Conservation (phyloP, 2,329 filamentous ascomycete species). For the Pseudopithomyces maydicus region DNA sequence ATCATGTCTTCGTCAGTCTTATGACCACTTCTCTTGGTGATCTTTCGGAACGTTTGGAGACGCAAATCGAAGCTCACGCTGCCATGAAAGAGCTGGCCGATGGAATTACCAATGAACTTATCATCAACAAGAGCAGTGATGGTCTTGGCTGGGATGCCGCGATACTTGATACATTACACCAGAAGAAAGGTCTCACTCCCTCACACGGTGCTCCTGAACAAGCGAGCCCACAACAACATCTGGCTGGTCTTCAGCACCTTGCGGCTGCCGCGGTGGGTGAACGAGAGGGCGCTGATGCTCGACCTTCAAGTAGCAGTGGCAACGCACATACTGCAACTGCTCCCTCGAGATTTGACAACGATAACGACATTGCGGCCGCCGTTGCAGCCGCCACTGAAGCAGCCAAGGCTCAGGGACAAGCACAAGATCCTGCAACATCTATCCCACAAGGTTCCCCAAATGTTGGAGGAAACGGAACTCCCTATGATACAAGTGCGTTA, state of each 20-base stretch:
- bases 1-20: slow-evolving; percentile 43
- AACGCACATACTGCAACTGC: slow-evolving; percentile 19
- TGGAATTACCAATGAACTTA: slow-evolving; percentile 36
- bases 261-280: slow-evolving; percentile 46
- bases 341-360: slow-evolving; percentile 30
- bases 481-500: slow-evolving; percentile 12
- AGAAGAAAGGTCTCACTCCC: slow-evolving; percentile 33
- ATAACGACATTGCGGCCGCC: slow-evolving; percentile 39
- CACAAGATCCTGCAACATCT: slow-evolving; percentile 34
- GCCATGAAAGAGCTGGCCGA: slow-evolving; percentile 44
- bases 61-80: slow-evolving; percentile 41
- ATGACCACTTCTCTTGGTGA: slow-evolving; percentile 42
- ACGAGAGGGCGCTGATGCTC: slow-evolving; percentile 35
- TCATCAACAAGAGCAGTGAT: slow-evolving; percentile 36
- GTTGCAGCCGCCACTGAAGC: slow-evolving; percentile 44
- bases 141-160: slow-evolving; percentile 42
- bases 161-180: slow-evolving; percentile 37
- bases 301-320: slow-evolving; percentile 32
- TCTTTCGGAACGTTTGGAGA: slow-evolving; percentile 41
- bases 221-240: slow-evolving; percentile 35
- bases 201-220: slow-evolving; percentile 27
- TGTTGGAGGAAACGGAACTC: slow-evolving; percentile 14
- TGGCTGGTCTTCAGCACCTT: slow-evolving; percentile 45
- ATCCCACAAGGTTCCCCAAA: slow-evolving; percentile 31
- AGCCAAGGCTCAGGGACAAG: slow-evolving; percentile 41